Base-by-base conservation (phyloP, 1,284 basidiomycete species). In the Cystobasidium sp. region DNA sequence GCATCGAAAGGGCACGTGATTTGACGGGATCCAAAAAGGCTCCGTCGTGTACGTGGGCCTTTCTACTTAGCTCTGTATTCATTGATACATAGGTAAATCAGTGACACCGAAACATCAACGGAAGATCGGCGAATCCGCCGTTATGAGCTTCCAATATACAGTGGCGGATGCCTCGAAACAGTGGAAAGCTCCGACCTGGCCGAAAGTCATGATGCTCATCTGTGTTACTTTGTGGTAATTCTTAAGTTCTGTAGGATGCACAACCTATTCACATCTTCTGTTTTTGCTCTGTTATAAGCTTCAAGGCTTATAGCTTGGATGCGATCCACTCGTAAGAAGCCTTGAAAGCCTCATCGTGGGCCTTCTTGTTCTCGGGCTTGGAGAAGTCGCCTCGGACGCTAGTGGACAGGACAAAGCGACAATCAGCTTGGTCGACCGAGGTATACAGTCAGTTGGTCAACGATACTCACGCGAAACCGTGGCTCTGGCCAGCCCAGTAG, bases 321-420 rank as follows among this genome's bases (percentile, higher is more conserved):
- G 55, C 70, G 43, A 73, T 62, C 70, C 70, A 73, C 37, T 73
- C 70, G 62, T 73, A 73, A n/a, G 49, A 66, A 20, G 47, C 52
- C 24, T 73, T 56, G 52, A 73, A 73, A 66, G 70, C 70, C 31
- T 73, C 70, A 14, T 66, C 63, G n/a, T 65, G 44, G 4, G 70
- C 70, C 37, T 65, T 65, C 43, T 65, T 66, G 22, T 55, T 61
- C 14, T 65, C 70, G 8, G 70, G 70, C 62, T 73, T 65, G 16
- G 39, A 51, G 52, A 73, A 66, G 55, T 73, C 70, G 37, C 62
- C 63, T 58, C 70, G 70, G 22, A 73, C 70, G 22, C 56, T 61
- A 44, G 14, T 31, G 24, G 6, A 61, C 14, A 59, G 41, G 31
- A 31, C 20, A 56, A 52, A 22, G 44, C 22, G 4, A 16, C 63